phyloP scores from a whole-genome alignment of 2,329 filamentous ascomycete species.

The Pleurostoma richardsiae region DNA sequence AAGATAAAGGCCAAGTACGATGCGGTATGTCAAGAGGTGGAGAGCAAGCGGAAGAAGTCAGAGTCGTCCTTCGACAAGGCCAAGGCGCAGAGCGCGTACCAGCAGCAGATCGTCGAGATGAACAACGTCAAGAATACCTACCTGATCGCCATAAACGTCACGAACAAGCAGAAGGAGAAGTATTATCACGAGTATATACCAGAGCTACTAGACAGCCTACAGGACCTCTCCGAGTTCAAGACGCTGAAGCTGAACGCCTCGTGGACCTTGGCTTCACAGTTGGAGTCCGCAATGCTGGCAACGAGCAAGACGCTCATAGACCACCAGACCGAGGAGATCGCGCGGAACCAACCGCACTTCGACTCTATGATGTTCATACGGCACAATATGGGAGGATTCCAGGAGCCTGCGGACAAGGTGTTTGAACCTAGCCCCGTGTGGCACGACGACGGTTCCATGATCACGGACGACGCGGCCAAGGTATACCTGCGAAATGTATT shows the following conservation, averaged over 20 bases:
- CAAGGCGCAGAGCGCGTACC: constrained; percentile 87
- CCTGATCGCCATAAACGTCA: constrained; percentile 90
- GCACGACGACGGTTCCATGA: constrained; percentile 87
- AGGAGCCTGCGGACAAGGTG: constrained; percentile 76
- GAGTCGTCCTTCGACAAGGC: constrained; percentile 91
- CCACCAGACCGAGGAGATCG: constrained; percentile 73
- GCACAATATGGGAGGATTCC: constrained; percentile 79
- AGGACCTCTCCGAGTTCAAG: constrained; percentile 88
- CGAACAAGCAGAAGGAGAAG: constrained; percentile 94
- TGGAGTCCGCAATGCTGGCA: constrained; percentile 76
- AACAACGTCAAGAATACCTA: constrained; percentile 99
- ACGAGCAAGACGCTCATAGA: constrained; percentile 69
- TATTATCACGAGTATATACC: constrained; percentile 98
- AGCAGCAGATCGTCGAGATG: constrained; percentile 92
- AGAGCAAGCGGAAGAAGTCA: constrained; percentile 89
- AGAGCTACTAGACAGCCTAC: constrained; percentile 85
- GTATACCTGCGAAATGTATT: constrained; percentile 88
- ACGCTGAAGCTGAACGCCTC: constrained; percentile 78
- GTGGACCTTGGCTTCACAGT: constrained; percentile 73
- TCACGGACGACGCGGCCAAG: constrained; percentile 81
- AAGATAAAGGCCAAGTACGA: constrained; percentile 95
- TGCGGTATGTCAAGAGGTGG: constrained; percentile 86
- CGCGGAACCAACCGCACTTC: constrained; percentile 79
- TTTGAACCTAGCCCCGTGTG: constrained; percentile 97
- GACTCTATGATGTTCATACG: constrained; percentile 98